Evolutionary conservation across 2,329 filamentous ascomycete genomes (phyloP).

Genomic region (Tolypocladium endophyticum): DNA sequence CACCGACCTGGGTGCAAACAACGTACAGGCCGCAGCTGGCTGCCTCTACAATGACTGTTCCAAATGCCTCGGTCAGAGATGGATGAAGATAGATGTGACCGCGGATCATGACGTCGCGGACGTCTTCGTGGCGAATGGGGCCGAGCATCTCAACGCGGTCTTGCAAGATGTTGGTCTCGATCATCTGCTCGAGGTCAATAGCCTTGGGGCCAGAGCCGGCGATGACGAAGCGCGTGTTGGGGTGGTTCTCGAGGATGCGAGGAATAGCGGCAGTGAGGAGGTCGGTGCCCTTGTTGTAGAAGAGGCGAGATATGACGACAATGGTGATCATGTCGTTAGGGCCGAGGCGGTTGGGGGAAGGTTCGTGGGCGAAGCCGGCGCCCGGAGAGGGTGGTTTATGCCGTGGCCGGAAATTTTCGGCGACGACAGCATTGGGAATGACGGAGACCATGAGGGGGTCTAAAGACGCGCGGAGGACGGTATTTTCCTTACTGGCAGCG

Average conservation of each 20-base stretch:
- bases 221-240: conserved; percentile 93
- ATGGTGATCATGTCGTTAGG: conserved; percentile 88
- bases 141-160: conserved; percentile 90
- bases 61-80: conserved; percentile 90
- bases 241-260: conserved; percentile 77
- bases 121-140: conserved; percentile 87
- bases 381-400: conserved; percentile 25
- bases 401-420: conserved; percentile 80
- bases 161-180: conserved; percentile 88
- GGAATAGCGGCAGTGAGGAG: conserved; percentile 94
- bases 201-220: conserved; percentile 92
- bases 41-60: conserved; percentile 94
- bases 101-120: conserved; percentile 92
- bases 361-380: conserved; percentile 28
- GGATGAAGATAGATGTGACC: conserved; percentile 96
- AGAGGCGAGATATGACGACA: conserved; percentile 91
- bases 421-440: conserved; percentile 94
- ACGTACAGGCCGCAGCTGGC: conserved; percentile 94
- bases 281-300: conserved; percentile 98
- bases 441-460: conserved; percentile 97
- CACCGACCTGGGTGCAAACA: conserved; percentile 91
- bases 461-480: conserved; percentile 82
- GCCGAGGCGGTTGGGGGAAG: conserved; percentile 57
- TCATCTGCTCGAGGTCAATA: conserved; percentile 96
- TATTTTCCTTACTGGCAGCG: conserved; percentile 82